Conservation (phyloP, 1,284 basidiomycete genomes). For the Naganishia albida region DNA sequence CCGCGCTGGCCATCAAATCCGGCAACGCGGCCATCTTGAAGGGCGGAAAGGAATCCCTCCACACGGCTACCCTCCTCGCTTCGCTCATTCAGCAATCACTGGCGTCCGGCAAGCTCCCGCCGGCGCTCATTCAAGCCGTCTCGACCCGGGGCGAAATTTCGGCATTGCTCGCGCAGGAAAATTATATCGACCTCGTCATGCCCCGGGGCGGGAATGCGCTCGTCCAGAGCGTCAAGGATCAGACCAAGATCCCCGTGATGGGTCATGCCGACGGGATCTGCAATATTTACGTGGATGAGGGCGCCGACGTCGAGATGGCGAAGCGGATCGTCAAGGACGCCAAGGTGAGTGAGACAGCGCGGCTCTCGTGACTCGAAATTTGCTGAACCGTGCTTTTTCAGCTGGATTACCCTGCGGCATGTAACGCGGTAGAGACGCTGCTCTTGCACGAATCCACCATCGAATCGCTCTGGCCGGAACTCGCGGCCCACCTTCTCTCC, state of each 20-base stretch:
- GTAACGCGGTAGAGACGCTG: constrained; percentile 90
- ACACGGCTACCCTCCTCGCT: constrained; percentile 73
- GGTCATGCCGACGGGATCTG: constrained; percentile 97
- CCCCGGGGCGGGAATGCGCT: constrained; percentile 91
- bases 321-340: constrained; percentile 81
- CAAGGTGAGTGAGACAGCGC: constrained; percentile 78
- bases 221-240: constrained; percentile 83
- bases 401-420: constrained; percentile 94
- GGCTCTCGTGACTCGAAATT: no score
- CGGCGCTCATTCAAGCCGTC: constrained; percentile 84
- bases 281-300: constrained; percentile 81
- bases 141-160: constrained; percentile 91
- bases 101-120: constrained; percentile 68
- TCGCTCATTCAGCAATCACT: constrained; percentile 79
- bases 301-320: constrained; percentile 75
- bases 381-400: constrained; percentile 47
- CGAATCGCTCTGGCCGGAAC: constrained; percentile 71
- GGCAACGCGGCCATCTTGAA: constrained; percentile 95
- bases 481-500: constrained; percentile 71
- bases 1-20: constrained; percentile 92
- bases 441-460: constrained; percentile 76
- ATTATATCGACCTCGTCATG: constrained; percentile 95
- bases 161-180: constrained; percentile 78
- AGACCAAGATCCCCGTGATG: constrained; percentile 94
- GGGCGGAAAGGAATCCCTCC: constrained; percentile 89